Evolutionary conservation across 2,329 filamentous ascomycete genomes (phyloP).

Genomic region (Stachybotrys elegans): DNA sequence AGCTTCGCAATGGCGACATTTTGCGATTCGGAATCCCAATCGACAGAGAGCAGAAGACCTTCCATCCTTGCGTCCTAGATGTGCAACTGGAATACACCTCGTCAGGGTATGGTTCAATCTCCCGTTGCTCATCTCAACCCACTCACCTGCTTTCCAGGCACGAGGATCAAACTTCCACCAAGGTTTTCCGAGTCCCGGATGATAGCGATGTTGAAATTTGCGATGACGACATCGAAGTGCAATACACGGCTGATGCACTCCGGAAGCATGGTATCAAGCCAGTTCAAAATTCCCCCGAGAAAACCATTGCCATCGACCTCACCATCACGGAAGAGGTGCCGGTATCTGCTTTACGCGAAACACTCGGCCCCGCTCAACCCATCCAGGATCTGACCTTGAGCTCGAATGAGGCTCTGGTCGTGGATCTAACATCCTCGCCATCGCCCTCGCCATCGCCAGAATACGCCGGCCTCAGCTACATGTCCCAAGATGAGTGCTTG

Average conservation of each 20-base stretch:
- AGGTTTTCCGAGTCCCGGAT: slow-evolving; percentile 36
- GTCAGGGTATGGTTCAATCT: slow-evolving; percentile 13
- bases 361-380: too few relatives aligned
- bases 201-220: slow-evolving; percentile 27
- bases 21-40: slow-evolving; percentile 31
- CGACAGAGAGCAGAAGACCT: slow-evolving; percentile 26
- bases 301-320: slow-evolving; percentile 13
- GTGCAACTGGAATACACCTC: slow-evolving; percentile 24
- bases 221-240: slow-evolving; percentile 19
- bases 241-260: slow-evolving; percentile 20
- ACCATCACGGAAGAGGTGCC: too few relatives aligned
- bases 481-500: too few relatives aligned
- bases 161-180: slow-evolving; percentile 18
- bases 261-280: slow-evolving; percentile 22
- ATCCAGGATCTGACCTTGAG: too few relatives aligned
- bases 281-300: neutral
- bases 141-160: slow-evolving; percentile 18
- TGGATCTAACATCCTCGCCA: too few relatives aligned
- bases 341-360: too few relatives aligned
- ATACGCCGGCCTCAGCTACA: too few relatives aligned
- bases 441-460: too few relatives aligned
- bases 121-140: neutral
- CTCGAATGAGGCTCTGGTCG: too few relatives aligned
- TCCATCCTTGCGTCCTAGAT: slow-evolving; percentile 32
- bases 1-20: slow-evolving; percentile 22